A percentile compares a stretch with the other conserved stretches of the same genome.
phyloP scores from a whole-genome alignment of 1,284 basidiomycete species.

The Polyporus tsugae region DNA sequence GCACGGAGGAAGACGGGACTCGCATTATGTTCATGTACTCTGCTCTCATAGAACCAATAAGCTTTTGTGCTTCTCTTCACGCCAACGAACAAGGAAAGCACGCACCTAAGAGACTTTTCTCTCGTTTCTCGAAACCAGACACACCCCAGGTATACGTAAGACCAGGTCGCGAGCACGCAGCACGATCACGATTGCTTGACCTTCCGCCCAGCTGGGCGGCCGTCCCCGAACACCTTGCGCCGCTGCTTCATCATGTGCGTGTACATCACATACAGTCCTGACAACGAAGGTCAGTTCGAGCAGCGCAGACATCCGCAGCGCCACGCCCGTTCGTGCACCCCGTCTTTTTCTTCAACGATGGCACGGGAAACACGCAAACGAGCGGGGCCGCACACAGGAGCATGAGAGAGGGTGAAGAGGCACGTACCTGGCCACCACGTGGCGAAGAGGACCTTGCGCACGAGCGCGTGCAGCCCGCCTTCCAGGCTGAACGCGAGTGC shows the following conservation, averaged over 20 bases:
- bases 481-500: constrained; percentile 38
- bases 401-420: constrained; percentile 21
- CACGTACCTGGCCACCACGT: constrained; percentile 92
- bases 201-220: constrained; percentile 40
- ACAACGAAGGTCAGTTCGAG: constrained; percentile 16
- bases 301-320: background rate
- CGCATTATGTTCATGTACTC: constrained; percentile 8
- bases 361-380: too few species aligned
- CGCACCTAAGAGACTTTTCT: constrained; percentile 8
- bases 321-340: background rate
- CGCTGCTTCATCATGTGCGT: constrained; percentile 90
- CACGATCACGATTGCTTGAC: constrained; percentile 40
- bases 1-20: background rate
- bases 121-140: background rate
- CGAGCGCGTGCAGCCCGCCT: constrained; percentile 54
- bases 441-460: constrained; percentile 72
- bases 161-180: background rate
- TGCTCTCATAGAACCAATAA: background rate
- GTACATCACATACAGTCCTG: constrained; percentile 88
- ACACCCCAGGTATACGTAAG: constrained; percentile 5
- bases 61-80: background rate
- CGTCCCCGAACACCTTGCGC: constrained; percentile 72
- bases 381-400: background rate
- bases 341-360: too few species aligned
- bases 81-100: background rate